phyloP scores from a whole-genome alignment of 768 basidiomycete genomes.

The Calocera viscosa region DNA sequence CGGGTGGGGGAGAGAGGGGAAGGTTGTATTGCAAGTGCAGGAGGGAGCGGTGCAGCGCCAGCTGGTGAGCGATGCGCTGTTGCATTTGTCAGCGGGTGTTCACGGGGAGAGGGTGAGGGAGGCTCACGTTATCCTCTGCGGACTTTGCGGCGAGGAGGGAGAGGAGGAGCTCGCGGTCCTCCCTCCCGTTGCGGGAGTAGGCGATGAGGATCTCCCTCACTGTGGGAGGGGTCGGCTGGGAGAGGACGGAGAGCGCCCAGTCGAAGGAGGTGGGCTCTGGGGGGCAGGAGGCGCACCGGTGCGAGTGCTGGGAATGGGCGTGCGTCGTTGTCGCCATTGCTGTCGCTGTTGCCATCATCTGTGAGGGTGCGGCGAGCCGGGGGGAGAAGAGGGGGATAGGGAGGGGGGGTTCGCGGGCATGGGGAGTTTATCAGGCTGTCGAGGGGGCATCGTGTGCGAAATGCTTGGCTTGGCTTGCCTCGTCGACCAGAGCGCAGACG shows the following conservation, averaged over 20 bases:
- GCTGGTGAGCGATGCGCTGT: background rate
- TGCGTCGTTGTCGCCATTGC: background rate
- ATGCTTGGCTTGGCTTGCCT: too few species aligned
- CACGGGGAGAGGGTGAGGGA: background rate
- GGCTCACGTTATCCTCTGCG: conserved; percentile 77
- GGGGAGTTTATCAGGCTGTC: background rate
- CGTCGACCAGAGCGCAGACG: too few species aligned
- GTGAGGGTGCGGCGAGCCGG: too few species aligned
- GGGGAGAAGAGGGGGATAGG: background rate
- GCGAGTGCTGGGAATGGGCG: background rate
- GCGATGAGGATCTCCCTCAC: conserved; percentile 78
- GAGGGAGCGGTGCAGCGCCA: background rate
- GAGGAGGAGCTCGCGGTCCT: conserved; percentile 82
- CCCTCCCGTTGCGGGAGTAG: conserved; percentile 74
- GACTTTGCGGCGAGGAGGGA: conserved; percentile 85
- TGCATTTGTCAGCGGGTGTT: too few species aligned
- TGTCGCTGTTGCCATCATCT: background rate
- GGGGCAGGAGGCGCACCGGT: background rate
- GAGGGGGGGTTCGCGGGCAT: background rate
- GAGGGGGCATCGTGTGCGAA: too few species aligned
- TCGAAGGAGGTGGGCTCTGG: background rate
- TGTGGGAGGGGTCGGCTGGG: conserved; percentile 54
- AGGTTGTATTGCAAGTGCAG: conserved; percentile 2
- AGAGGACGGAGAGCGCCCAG: background rate
- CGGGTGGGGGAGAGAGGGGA: background rate